Conservation (phyloP, 495 filamentous ascomycete species). For the Penicillium bovifimosum region DNA sequence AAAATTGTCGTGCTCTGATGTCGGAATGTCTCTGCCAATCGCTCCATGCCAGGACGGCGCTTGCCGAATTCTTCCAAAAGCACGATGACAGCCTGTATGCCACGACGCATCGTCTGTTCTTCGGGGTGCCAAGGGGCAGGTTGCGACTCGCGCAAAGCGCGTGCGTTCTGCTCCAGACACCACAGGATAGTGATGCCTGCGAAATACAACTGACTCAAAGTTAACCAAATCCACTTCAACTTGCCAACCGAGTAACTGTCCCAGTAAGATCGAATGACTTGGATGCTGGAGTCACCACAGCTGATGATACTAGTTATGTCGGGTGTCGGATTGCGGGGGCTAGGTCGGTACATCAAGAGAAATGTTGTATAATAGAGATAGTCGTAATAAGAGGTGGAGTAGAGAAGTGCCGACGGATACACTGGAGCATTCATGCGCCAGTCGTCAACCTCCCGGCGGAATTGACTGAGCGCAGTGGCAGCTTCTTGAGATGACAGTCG, state of each 20-base stretch:
- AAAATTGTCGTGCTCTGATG: conserved; percentile 45
- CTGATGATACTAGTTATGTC: conserved; percentile 39
- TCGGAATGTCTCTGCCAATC: conserved; percentile 41
- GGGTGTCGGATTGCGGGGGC: conserved; percentile 42
- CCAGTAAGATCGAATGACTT: conserved; percentile 47
- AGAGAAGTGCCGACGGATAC: conserved; percentile 40
- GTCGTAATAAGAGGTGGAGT: conserved; percentile 46
- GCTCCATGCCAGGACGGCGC: conserved; percentile 44
- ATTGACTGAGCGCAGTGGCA: conserved; percentile 31
- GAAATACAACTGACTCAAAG: conserved; percentile 48
- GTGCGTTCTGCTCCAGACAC: conserved; percentile 45
- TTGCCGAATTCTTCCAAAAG: conserved; percentile 46
- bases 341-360: conserved; percentile 48
- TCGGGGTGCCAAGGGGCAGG: conserved; percentile 40
- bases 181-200: conserved; percentile 47
- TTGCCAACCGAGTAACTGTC: conserved; percentile 45
- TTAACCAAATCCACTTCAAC: conserved; percentile 52
- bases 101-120: conserved; percentile 42
- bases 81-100: conserved; percentile 43
- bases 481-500: conserved; percentile 34
- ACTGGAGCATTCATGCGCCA: conserved; percentile 38
- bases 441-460: conserved; percentile 46
- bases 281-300: conserved; percentile 46
- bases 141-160: conserved; percentile 36
- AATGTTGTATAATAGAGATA: conserved; percentile 49